Conservation (phyloP, 2,329 filamentous ascomycete genomes). For the Botrytis porri region DNA sequence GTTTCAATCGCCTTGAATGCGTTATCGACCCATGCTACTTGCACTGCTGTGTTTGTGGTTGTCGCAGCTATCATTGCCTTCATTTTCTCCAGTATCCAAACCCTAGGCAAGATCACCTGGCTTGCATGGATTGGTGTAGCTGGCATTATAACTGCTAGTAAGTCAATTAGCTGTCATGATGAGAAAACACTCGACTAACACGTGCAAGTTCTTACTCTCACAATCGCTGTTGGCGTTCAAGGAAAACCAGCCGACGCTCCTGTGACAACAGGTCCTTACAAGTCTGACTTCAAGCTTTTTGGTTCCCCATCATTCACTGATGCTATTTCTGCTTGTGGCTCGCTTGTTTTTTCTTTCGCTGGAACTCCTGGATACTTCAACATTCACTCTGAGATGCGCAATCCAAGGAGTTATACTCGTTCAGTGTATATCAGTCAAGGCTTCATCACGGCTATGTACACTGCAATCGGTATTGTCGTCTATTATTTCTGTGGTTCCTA, state of each 20-base stretch:
- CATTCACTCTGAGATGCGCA: conserved; percentile 63
- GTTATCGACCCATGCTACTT: conserved; percentile 54
- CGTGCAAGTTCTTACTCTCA: conserved; percentile 46
- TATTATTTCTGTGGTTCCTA: conserved; percentile 49
- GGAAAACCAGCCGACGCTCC: conserved; percentile 31
- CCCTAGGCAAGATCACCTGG: conserved; percentile 59
- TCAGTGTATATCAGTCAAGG: conserved; percentile 47
- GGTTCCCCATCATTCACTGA: conserved; percentile 55
- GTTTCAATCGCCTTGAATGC: conserved; percentile 48
- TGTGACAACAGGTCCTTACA: conserved; percentile 49
- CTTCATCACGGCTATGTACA: conserved; percentile 45
- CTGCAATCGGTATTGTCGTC: conserved; percentile 41
- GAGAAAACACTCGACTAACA: background rate
- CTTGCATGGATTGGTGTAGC: conserved; percentile 59
- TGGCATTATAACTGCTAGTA: conserved; percentile 51
- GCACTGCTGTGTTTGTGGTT: conserved; percentile 57
- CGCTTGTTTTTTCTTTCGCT: conserved; percentile 58
- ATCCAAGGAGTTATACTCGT: conserved; percentile 58
- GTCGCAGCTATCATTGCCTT: conserved; percentile 51
- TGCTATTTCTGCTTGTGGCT: conserved; percentile 55
- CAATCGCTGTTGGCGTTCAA: conserved; percentile 52
- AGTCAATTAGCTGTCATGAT: background rate
- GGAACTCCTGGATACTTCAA: conserved; percentile 60
- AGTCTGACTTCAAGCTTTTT: conserved; percentile 57
- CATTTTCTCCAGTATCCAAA: conserved; percentile 51